Evolutionary conservation across 192 early-diverging fungal genomes (phyloP), one percentile per base, ranked within the genome.

Genomic region (Umbelopsis sp.): DNA sequence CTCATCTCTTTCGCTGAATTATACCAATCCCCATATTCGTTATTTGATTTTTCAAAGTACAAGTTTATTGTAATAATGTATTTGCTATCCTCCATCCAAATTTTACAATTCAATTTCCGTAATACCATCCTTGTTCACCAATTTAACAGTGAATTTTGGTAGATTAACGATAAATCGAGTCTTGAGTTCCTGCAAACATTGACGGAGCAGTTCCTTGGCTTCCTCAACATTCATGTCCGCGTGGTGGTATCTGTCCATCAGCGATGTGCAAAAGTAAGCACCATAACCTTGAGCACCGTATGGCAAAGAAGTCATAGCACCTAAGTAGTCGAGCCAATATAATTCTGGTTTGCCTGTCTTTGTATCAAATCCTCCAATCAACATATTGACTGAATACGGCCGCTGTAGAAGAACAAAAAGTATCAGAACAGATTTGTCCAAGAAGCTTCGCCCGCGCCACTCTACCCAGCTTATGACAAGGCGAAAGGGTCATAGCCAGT

Each of bases 271-370:
- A 81, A 96, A 96, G 84, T 96, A 96, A n/a, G 91, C 81, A 45
- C 92, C 92, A 72, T 96, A 93, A 4, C 95, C 97, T 73, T 99
- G 97, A 49, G 93, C 91, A 20, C 90, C 95, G 83, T 89, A 97
- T 46, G 91, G 88, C 46, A 96, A 80, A 73, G 91, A 88, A 10
- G 89, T 84, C 83, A 89, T 83, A 2, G 92, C 82, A 12, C 90
- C 89, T 50, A 97, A 74, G 77, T 99, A 91, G 78, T 99, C 97
- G 70, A 97, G 87, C 95, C 96, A 95, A 83, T 91, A 97, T 35
- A 99, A 80, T 37, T 89, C 83, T 15, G 94, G 87, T 50, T 76
- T 82, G 27, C 85, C 82, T 10, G 91, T 89, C 71, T 90, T 92
- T 66, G 81, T 81, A 74, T 95, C 91, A 66, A 80, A 92, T 25